Evolutionary conservation across 129 eudicot genomes (phyloP).

Genomic region (Glebionis coronaria): DNA sequence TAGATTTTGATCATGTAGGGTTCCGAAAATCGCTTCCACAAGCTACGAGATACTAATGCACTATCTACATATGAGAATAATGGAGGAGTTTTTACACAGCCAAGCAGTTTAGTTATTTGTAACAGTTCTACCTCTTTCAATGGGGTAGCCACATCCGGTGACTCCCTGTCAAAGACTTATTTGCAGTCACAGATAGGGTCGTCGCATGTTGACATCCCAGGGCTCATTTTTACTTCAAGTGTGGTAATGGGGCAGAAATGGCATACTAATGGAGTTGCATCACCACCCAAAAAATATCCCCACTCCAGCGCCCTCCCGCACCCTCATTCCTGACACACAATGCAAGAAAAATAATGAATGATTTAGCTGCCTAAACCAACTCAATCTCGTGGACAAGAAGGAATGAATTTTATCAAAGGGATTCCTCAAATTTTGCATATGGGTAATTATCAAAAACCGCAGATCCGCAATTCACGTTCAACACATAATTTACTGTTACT

Average conservation of each 20-base stretch:
- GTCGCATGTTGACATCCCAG: slow-evolving; percentile 23
- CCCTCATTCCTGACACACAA: too few relatives aligned
- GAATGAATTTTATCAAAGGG: too few relatives aligned
- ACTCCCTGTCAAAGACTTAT: slow-evolving; percentile 30
- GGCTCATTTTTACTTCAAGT: slow-evolving; percentile 30
- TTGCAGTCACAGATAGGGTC: slow-evolving; percentile 38
- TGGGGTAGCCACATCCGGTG: slow-evolving; percentile 32
- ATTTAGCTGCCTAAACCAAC: too few relatives aligned
- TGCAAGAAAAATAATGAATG: too few relatives aligned
- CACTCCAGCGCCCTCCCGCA: slow-evolving; percentile 35
- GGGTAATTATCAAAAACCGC: too few relatives aligned
- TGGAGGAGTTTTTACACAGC: slow-evolving; percentile 30
- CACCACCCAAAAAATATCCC: slow-evolving; percentile 29
- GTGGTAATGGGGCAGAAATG: slow-evolving; percentile 26
- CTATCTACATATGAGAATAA: slow-evolving; percentile 37
- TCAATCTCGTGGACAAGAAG: too few relatives aligned
- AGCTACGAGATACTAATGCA: slow-evolving; percentile 44
- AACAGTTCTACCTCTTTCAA: slow-evolving; percentile 12
- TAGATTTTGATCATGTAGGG: slow-evolving; percentile 44
- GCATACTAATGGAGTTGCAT: slow-evolving; percentile 19
- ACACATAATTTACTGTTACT: too few relatives aligned
- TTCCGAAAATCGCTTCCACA: slow-evolving; percentile 33
- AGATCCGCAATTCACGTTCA: too few relatives aligned
- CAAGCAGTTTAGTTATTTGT: neutral
- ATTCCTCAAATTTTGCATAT: too few relatives aligned